Evolutionary conservation across 148 eudicot genomes (phyloP).

Genomic region (Gaultheria prostrata): DNA sequence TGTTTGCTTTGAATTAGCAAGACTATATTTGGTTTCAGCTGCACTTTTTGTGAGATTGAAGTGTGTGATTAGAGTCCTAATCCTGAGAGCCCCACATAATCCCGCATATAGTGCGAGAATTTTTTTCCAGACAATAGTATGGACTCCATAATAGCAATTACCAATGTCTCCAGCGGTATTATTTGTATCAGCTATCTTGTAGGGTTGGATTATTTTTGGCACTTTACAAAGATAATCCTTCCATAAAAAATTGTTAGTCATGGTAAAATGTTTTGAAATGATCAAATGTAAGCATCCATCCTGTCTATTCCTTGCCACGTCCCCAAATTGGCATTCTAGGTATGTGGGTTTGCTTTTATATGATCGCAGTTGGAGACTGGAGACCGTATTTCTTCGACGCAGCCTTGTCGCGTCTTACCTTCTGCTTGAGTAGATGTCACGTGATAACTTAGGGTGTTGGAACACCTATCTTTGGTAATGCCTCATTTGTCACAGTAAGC

Average conservation of each 20-base stretch:
- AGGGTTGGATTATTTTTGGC: not conserved
- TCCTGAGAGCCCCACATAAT: not conserved
- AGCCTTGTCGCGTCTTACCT: not conserved
- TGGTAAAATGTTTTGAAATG: constrained; percentile 3
- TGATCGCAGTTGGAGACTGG: not conserved
- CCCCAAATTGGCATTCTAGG: not conserved
- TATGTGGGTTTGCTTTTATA: not conserved
- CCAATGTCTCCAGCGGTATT: not conserved
- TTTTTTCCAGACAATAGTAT: not conserved
- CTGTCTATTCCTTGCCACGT: not conserved
- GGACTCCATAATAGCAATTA: not conserved
- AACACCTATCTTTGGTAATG: not conserved
- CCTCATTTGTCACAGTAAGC: not conserved
- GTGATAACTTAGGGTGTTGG: not conserved
- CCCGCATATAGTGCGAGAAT: not conserved
- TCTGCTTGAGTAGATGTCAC: not conserved
- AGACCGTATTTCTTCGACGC: not conserved
- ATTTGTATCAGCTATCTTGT: not conserved
- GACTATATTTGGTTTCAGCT: not conserved
- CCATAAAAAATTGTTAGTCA: not conserved
- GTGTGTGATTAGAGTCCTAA: not conserved
- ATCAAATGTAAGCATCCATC: not conserved
- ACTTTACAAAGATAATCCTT: not conserved
- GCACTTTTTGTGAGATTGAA: not conserved
- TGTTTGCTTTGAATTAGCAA: not conserved